Evolutionary conservation across 495 filamentous ascomycete genomes (phyloP), one percentile per base, ranked within the genome.

Genomic region (Daldinia bambusicola): DNA sequence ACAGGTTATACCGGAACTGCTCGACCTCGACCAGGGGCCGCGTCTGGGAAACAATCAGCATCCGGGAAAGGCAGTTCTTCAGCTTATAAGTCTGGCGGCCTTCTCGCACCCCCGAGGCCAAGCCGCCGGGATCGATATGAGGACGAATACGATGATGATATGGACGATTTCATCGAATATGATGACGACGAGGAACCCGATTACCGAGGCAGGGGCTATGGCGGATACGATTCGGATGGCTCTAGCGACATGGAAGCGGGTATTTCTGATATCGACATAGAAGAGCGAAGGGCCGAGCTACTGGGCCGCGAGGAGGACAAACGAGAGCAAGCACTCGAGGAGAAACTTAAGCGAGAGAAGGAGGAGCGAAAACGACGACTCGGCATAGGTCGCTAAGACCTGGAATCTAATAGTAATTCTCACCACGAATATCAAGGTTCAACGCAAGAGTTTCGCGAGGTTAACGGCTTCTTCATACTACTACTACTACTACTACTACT

Each of bases 221-320:
- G 77, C 9, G 43, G 18, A 48, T 82, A 84, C 38, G 83, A 80
- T 34, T 85, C 82, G 1, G 85, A 85, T 34, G 80, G 53, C 7
- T 84, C 82, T 16, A 87, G 85, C 5, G 88, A 90, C 69, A 90
- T 90, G 88, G 88, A 90, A 74, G 88, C 88, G 5, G 87, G 86
- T 2, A 58, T 86, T 10, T 82, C 83, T 16, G 88, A 89, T 57
- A 86, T 90, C 14, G 82, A 89, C 38, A 82, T 84, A 36, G 88
- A 90, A 71, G 88, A 90, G 67, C 81, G 80, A 50, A 65, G 75
- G 30, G 87, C 87, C 7, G 80, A 83, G 38, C 59, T 69, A 14
- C 69, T 76, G 14, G 88, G 86, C 8, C 75, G 81, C 12, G 79
- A 78, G 37, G 88, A 90, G 74, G 88, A 90, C 63, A 61, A 73